Base-by-base conservation (phyloP, 1,284 basidiomycete species). In the Coniferiporia weirii region DNA sequence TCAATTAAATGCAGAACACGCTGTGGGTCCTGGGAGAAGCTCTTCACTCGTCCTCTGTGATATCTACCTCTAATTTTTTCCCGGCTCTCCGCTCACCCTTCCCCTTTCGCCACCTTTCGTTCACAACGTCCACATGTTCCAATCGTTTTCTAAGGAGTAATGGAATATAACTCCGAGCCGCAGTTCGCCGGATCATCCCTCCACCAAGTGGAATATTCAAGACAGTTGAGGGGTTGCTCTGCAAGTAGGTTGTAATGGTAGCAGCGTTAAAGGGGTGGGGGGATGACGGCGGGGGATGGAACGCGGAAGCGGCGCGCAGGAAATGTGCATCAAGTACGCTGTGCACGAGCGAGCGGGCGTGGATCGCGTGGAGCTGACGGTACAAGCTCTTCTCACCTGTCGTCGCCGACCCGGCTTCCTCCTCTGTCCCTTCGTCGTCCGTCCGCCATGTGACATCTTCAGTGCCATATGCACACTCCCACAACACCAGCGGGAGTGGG, bases 401-500 rank as follows among this genome's bases (percentile, higher is more conserved):
- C 52, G 62, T 57, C 20, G 64, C 57, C 52, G 69, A 62, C 27
- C 70, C 70, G 13, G 71, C 70, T 1, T 68, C 70, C 61, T 60
- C 67, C 56, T 66, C 66, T 17, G 57, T 63, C 40, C 62, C 70
- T 55, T 59, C 67, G 56, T 70, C 63, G 22, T 87, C 86, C 2
- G 81, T 84, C 36, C 85, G 81, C 96, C 96, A 99, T 57, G 78
- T 72, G 1, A 93, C 75, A 46, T 87, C 85, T 12, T 75, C 74
- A 5, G 81, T 79, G 12, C 79, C 74, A 71, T 93, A 99, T 0
- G 80, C 87, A 68, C 94, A 96, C 50, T 94, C 89, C 89, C 95
- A 98, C 2, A 99, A 82, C 69, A 98, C 84, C 32, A 99, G 80
- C 0, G 97, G 96, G 0, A 97, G 78, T 1, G 85, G 90, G 61